phyloP scores from a whole-genome alignment of 805 yeast genomes.

The Schwanniomyces vanrijiae region DNA sequence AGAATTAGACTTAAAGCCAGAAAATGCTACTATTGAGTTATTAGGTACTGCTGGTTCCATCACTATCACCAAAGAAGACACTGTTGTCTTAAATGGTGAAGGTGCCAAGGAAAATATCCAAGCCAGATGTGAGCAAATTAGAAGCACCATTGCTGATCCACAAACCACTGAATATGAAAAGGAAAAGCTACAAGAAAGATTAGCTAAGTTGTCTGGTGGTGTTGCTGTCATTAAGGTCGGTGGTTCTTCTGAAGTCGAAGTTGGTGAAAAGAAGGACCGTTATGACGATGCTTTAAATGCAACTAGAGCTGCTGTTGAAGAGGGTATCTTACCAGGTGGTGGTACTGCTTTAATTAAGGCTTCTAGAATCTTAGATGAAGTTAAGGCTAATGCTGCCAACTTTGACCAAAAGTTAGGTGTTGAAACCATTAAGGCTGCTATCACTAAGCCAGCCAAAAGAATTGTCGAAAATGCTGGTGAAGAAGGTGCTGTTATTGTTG shows the following conservation, averaged over 20 bases:
- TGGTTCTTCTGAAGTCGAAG: conserved; percentile 96
- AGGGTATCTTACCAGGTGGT: conserved; percentile 99
- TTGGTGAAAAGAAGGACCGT: conserved; percentile 99
- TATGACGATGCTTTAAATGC: conserved; percentile 98
- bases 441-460: conserved; percentile 92
- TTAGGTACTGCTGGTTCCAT: conserved; percentile 91
- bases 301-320: conserved; percentile 98
- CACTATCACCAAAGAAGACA: conserved; percentile 93
- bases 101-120: conserved; percentile 80
- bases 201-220: conserved; percentile 96
- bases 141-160: conserved; percentile 71
- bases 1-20: conserved; percentile 94
- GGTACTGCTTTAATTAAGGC: conserved; percentile 98
- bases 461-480: conserved; percentile 96
- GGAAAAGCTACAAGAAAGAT: conserved; percentile 95
- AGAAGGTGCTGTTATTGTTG: conserved; percentile 96
- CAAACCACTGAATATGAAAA: conserved; percentile 86
- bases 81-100: conserved; percentile 89
- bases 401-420: conserved; percentile 97
- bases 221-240: conserved; percentile 98
- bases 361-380: conserved; percentile 65
- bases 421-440: conserved; percentile 87
- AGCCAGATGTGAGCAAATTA: conserved; percentile 92
- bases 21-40: conserved; percentile 84
- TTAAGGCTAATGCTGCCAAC: conserved; percentile 66